Base-by-base conservation (phyloP, 345 rosid genomes). In the Pelargonium nanum region DNA sequence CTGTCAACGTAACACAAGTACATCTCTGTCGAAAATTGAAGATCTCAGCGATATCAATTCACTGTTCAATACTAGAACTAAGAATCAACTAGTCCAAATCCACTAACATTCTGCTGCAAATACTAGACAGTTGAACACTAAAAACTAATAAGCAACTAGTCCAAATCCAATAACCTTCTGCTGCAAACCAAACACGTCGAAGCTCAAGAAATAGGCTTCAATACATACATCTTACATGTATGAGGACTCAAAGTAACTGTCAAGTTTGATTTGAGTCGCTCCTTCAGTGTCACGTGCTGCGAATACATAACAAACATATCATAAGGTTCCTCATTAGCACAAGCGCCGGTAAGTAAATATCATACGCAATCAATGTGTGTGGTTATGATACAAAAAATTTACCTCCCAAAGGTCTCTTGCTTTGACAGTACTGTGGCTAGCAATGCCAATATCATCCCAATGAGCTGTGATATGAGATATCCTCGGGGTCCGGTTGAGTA, bases 381-480 rank as follows among this genome's bases (percentile, higher is more conserved):
- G 21, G 20, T 40, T 17, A 19, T 24, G 15, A 22, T 34, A 22
- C 26, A 28, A 62, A 13, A 26, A 15, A 26, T 6, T 54, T 82
- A 86, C 95, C 88, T 82, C 70, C 95, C 96, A 92, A 19, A 89
- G 75, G 71, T 92, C 96, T 69, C 88, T 75, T 65, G 83, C 89
- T 71, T 77, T 76, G 19, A 78, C 89, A 19, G 77, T 63, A 63
- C 65, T 77, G 15, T 69, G 70, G 12, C 70, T 44, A 19, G 85
- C 77, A n/a, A 92, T 77, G 19, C 81, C 94, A 50, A 92, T 66
- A 71, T 87, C 98, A 23, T 81, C 82, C 95, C 93, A 89, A 53
- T 55, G 26, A 24, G 91, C 97, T 44, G 89, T 85, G 1, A 85
- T 57, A 0, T 74, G 26, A 28, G 50, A 50, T 26, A 68, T 68